Percentiles rank a stretch among this genome's conserved stretches.
phyloP scores from a whole-genome alignment of 768 basidiomycete species.

The Termitomyces sp. region DNA sequence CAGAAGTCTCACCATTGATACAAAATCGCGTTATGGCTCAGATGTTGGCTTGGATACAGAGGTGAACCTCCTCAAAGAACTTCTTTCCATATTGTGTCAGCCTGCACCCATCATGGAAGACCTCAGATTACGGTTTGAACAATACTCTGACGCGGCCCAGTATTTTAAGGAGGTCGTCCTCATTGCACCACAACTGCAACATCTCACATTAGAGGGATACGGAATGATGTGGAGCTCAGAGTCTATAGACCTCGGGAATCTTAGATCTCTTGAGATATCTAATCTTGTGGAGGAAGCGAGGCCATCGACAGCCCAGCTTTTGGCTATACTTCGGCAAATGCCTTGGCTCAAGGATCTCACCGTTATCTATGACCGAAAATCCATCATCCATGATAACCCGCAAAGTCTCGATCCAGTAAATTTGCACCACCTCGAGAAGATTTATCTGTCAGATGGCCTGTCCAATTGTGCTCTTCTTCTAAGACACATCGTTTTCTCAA shows the following conservation, averaged over 20 bases:
- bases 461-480: no score
- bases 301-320: not conserved
- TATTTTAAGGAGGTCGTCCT: no score
- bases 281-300: not conserved
- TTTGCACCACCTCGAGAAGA: not conserved
- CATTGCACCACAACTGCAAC: no score
- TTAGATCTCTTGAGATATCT: not conserved
- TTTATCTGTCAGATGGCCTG: not conserved
- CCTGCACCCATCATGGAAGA: not conserved
- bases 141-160: not conserved
- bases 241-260: not conserved
- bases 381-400: not conserved
- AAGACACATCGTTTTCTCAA: no score
- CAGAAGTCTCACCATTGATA: no score
- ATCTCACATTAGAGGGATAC: no score
- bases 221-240: no score
- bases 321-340: not conserved
- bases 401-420: no score
- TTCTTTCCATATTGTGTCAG: not conserved
- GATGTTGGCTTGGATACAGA: no score
- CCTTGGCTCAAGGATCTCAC: not conserved
- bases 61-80: not conserved
- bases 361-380: not conserved
- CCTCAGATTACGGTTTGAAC: not conserved
- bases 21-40: no score